These are phyloP conservation scores for Coemansia sp. DNA, from an alignment of 192 early-diverging fungal species.

Conservation along the genomic window DNA sequence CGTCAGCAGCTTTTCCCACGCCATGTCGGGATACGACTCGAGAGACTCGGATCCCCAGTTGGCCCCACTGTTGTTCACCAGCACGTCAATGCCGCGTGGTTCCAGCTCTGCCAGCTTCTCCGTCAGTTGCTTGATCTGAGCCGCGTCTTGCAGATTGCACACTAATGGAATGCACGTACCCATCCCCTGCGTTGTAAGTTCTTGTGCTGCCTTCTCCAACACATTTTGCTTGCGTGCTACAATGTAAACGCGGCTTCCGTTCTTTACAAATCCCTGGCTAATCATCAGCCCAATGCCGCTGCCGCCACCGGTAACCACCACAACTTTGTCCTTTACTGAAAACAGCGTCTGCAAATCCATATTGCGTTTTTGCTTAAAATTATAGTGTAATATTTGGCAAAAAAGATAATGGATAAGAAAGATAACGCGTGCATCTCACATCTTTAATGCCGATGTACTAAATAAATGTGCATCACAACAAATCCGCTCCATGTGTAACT, in stretches of 20 bases:
- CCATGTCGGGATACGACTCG: slow-evolving; percentile 61
- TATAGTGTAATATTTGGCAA: too few relatives aligned
- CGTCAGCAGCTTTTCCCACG: slow-evolving; percentile 77
- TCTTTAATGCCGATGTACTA: too few relatives aligned
- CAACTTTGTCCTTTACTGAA: slow-evolving; percentile 74
- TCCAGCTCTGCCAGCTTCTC: slow-evolving; percentile 61
- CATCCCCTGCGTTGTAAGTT: slow-evolving; percentile 67
- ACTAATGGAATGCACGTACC: slow-evolving; percentile 74
- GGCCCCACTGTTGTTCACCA: slow-evolving; percentile 87
- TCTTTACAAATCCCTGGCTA: slow-evolving; percentile 70
- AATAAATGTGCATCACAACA: too few relatives aligned
- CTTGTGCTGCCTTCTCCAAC: slow-evolving; percentile 62
- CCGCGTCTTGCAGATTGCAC: slow-evolving; percentile 66
- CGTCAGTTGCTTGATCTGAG: slow-evolving; percentile 60
- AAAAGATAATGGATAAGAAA: too few relatives aligned
- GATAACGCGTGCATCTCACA: too few relatives aligned
- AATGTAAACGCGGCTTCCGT: slow-evolving; percentile 91
- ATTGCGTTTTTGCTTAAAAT: too few relatives aligned
- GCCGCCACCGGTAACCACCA: slow-evolving; percentile 77
- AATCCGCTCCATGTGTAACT: too few relatives aligned
- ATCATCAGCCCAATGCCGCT: slow-evolving; percentile 61
- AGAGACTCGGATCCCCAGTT: slow-evolving; percentile 38
- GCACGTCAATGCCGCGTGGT: slow-evolving; percentile 65
- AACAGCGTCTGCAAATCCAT: slow-evolving; percentile 35
- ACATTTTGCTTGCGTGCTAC: slow-evolving; percentile 70